Evolutionary conservation across 257 asterid species (phyloP), one percentile per base, ranked within the genome.

Genomic region (Plectranthus barbatus): DNA sequence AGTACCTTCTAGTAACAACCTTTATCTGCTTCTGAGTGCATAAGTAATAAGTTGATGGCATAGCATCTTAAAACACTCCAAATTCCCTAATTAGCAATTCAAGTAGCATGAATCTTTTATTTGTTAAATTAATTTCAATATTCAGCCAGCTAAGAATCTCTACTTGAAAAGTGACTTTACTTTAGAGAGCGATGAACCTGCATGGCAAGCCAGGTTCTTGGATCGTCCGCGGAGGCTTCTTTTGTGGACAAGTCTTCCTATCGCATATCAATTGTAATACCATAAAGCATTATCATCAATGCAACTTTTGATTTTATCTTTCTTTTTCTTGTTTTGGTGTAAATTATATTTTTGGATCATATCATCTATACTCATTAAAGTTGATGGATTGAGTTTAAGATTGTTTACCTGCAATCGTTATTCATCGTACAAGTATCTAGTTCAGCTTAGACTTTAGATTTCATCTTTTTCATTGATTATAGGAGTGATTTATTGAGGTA

Each of bases 151-250:
- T 9, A 82, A 79, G 77, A 89, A 83, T 60, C 79, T 92, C 41
- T 92, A 92, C 84, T 12, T 72, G 58, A 92, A 92, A 74, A 75
- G 97, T 71, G 96, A 96, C 41, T 92, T 92, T 74, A 75, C 76
- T n/a, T 37, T 58, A 0, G 97, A 92, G 81, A 86, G 82, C 0
- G 98, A 92, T n/a, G 98, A 92, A 72, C 95, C 97, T 51, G 93
- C 98, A 3, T 86, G 95, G 95, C 88, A 83, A 84, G 98, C 98
- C 15, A 73, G 97, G 86, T 92, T 83, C 59, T 60, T 84, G 37
- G 98, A 86, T 76, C 90, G 98, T 49, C 95, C 95, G 14, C 73
- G 94, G 52, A 79, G 98, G 79, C 84, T 86, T 77, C 91, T 92
- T 36, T 64, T 92, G 59, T 89, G 97, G 98, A 76, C 75, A 7